Percentiles rank a stretch among this genome's conserved stretches.
Evolutionary conservation across 1,284 basidiomycete species (phyloP).

Genomic region (Pascua guehoae): DNA sequence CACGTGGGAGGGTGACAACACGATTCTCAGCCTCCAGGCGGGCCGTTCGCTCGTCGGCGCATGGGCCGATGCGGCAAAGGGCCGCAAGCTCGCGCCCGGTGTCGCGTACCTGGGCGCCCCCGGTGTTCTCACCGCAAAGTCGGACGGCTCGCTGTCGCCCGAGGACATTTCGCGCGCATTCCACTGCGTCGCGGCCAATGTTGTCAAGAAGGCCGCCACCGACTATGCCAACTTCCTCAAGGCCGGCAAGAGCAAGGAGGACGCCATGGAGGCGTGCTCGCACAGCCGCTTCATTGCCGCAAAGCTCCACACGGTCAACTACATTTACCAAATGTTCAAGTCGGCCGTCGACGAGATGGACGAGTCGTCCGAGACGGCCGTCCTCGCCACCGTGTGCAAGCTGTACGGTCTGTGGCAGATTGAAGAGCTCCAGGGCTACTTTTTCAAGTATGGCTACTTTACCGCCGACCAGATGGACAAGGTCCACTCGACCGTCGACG

Average conservation of each 20-base stretch:
- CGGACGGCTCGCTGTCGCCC: slow-evolving; percentile 51
- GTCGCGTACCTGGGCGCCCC: slow-evolving; percentile 54
- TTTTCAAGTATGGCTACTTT: slow-evolving; percentile 56
- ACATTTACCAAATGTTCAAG: slow-evolving; percentile 48
- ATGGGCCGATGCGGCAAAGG: slow-evolving; percentile 52
- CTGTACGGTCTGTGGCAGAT: slow-evolving; percentile 57
- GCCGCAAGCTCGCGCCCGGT: slow-evolving; percentile 52
- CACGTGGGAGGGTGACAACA: slow-evolving; percentile 59
- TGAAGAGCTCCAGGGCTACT: slow-evolving; percentile 57
- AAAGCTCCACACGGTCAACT: slow-evolving; percentile 49
- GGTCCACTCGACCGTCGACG: slow-evolving; percentile 51
- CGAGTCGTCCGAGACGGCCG: slow-evolving; percentile 33
- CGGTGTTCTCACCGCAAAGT: slow-evolving; percentile 49
- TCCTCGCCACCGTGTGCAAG: slow-evolving; percentile 43
- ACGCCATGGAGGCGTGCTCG: slow-evolving; percentile 56
- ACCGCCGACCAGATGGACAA: slow-evolving; percentile 50
- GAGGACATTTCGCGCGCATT: slow-evolving; percentile 54
- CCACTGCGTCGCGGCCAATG: slow-evolving; percentile 55
- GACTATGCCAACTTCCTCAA: slow-evolving; percentile 51
- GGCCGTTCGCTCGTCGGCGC: slow-evolving; percentile 55
- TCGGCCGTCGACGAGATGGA: slow-evolving; percentile 34
- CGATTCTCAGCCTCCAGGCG: slow-evolving; percentile 55
- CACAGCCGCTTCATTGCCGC: slow-evolving; percentile 57
- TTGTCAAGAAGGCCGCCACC: slow-evolving; percentile 55
- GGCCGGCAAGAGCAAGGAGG: slow-evolving; percentile 53